A percentile compares a stretch with the other conserved stretches of the same genome.
These are phyloP conservation scores for Sporothrix globosa DNA, from an alignment of 2,329 filamentous ascomycete species.

Conservation along the genomic window DNA sequence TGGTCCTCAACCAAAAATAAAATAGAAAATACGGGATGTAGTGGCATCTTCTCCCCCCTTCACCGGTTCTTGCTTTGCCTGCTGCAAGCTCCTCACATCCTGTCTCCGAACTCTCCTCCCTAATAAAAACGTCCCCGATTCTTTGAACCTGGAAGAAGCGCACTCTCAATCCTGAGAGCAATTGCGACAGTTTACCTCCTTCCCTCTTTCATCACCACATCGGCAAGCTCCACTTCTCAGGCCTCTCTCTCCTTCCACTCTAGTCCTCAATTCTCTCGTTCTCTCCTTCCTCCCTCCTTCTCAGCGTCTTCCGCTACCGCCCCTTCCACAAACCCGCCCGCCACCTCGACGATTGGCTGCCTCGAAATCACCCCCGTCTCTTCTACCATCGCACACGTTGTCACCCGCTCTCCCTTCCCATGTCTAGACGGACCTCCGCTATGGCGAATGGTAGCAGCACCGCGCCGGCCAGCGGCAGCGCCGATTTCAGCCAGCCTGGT, in stretches of 20 bases:
- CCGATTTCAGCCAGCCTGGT: constrained; percentile 28
- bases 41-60: constrained; percentile 17
- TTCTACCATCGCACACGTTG: neutral
- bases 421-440: constrained; percentile 36
- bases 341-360: neutral
- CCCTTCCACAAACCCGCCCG: neutral
- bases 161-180: constrained; percentile 12
- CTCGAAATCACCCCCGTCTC: neutral
- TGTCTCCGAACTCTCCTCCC: neutral
- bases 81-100: neutral
- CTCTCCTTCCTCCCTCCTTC: neutral
- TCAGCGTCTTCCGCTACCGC: neutral
- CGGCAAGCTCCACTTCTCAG: constrained; percentile 18
- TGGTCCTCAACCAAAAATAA: neutral
- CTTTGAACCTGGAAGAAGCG: neutral
- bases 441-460: constrained; percentile 35
- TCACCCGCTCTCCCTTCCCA: constrained; percentile 20
- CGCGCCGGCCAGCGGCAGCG: constrained; percentile 3
- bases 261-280: neutral
- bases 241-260: neutral
- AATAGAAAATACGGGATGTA: constrained; percentile 15
- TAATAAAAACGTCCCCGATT: neutral
- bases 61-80: constrained; percentile 13
- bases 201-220: constrained; percentile 1
- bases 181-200: constrained; percentile 6